Evolutionary conservation across 2,329 filamentous ascomycete genomes (phyloP), one percentile per base, ranked within the genome.

Genomic region (Metarhizium guizhouense): DNA sequence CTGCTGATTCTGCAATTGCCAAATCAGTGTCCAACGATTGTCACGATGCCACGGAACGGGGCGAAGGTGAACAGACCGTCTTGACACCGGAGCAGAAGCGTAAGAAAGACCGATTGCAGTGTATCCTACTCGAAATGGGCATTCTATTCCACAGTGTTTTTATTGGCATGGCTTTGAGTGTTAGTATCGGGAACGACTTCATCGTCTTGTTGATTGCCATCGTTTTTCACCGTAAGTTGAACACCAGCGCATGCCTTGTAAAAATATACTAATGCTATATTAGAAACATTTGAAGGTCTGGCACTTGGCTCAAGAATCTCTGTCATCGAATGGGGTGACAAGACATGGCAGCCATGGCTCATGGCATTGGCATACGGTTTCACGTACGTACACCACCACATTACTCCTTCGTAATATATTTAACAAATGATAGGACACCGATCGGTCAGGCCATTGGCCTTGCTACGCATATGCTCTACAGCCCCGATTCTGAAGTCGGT

Each of bases 141-240:
- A 92, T 92, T 61, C 62, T 72, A 48, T 72, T 72, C 54, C 70
- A 72, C 62, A 88, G 84, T 65, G 77, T 92, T 58, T 93, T 93
- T 65, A 92, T 93, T 61, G 88, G 88, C 58, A 91, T 92, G 86
- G 87, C 88, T 3, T 77, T 93, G 47, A 89, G 86, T 36, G 88
- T 93, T 7, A 85, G 88, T 3, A 87, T 86, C 0, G 88, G 88
- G 1, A 84, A 85, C 8, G 82, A 86, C 4, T 93, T 93, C 64
- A 77, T 89, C 54, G 84, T 92, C n/a, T 83, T 93, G 56, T 77
- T 92, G 1, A 78, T 91, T 50, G 88, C 88, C 52, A 90, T 93
- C 62, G 80, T 81, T 53, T 92, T 92, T 69, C 88, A 93, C 64
- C 87, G 55, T 56, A 29, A 30, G 55, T 36, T 48, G 45, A 3